Evolutionary conservation across 1,139 yeast species (phyloP).

Genomic region (Hyphopichia wangnamkhiaoensis): DNA sequence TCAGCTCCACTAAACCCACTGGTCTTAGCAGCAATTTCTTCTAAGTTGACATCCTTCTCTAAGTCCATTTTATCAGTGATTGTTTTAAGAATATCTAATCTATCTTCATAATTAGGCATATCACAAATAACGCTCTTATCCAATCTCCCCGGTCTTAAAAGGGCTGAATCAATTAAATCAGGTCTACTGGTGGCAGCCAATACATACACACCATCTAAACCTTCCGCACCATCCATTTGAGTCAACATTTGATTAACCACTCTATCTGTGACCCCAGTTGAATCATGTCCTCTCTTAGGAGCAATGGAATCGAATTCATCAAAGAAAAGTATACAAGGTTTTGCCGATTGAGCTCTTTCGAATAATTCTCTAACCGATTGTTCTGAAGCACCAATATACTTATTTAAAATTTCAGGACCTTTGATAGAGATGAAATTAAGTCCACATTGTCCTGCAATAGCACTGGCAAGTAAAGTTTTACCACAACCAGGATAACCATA

Average conservation of each 20-base stretch:
- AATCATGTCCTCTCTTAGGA: slow-evolving; percentile 97
- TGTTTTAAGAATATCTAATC: slow-evolving; percentile 71
- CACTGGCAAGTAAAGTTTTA: slow-evolving; percentile 88
- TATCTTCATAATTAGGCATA: slow-evolving; percentile 71
- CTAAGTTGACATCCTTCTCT: slow-evolving; percentile 52
- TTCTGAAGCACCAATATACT: slow-evolving; percentile 97
- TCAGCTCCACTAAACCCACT: slow-evolving; percentile 94
- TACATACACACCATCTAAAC: slow-evolving; percentile 93
- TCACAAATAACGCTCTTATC: slow-evolving; percentile 92
- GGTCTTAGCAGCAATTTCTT: slow-evolving; percentile 58
- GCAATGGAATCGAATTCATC: slow-evolving; percentile 98
- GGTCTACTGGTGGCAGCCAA: slow-evolving; percentile 96
- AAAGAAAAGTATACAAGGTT: slow-evolving; percentile 90
- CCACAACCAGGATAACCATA: slow-evolving; percentile 99
- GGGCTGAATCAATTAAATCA: slow-evolving; percentile 91
- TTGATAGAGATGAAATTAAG: slow-evolving; percentile 89
- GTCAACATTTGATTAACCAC: slow-evolving; percentile 96
- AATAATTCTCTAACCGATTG: slow-evolving; percentile 91
- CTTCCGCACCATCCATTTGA: slow-evolving; percentile 99
- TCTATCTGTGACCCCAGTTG: slow-evolving; percentile 96
- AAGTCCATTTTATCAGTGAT: slow-evolving; percentile 60
- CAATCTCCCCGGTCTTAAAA: slow-evolving; percentile 91
- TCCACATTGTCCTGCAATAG: slow-evolving; percentile 94
- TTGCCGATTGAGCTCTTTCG: slow-evolving; percentile 91
- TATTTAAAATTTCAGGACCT: slow-evolving; percentile 95